Evolutionary conservation across 208 protist species (phyloP), one percentile per base, ranked within the genome.

Genomic region (Trypanosoma mega): DNA sequence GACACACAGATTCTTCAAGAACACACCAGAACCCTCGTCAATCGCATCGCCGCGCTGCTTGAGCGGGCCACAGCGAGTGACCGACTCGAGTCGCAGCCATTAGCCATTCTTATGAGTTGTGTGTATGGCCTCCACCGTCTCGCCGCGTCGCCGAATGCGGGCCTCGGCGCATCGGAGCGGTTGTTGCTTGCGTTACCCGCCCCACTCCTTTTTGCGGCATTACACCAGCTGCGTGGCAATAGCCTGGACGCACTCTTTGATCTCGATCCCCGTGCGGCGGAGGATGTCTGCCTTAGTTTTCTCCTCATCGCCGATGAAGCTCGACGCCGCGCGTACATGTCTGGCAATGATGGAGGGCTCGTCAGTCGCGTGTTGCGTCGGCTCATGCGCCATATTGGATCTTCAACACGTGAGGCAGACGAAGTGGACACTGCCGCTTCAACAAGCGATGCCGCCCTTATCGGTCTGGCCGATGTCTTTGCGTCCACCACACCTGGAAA

Each of bases 71-170:
- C 57, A n/a, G 53, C 36, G 18, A 89, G 74, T 48, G 80, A 84
- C 24, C 63, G 75, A 48, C 75, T 93, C n/a, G 77, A 91, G 26
- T 31, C 58, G 26, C 89, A 96, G 58, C 78, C 82, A 18, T 61
- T 90, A 27, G 31, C 82, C 12, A 60, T 86, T 31, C 65, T 92
- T 2, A 69, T 86, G 33, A 79, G 72, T 12, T 80, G 77, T 23
- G 39, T 74, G 3, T 94, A 94, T 57, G 82, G 69, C 1, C 29
- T 92, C 3, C 45, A 80, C 39, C 65, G 82, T 23, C 54, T 86
- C 9, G 55, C 61, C 9, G 37, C 9, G 36, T 45, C 54, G 2
- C 34, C 52, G 4, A 70, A 51, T 21, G 44, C 39, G 30, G 47
- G 72, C 39, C 31, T 73, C 20, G 23, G 59, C 2, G 46, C 66